These are phyloP conservation scores for Hortaea werneckii DNA, from an alignment of 2,329 filamentous ascomycete genomes.

Conservation along the genomic window DNA sequence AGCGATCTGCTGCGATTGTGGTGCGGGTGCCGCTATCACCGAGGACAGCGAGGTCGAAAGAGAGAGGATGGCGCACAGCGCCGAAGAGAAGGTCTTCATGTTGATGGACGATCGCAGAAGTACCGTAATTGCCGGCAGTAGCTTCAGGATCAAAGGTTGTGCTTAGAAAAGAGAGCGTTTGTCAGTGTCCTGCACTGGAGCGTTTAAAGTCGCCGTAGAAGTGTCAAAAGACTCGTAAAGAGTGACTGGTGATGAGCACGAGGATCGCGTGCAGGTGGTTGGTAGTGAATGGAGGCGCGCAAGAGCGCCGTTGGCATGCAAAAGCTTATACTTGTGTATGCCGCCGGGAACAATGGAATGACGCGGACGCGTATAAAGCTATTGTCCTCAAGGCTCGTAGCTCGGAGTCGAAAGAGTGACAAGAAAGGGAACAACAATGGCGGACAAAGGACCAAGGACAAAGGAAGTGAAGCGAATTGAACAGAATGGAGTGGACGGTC, in stretches of 20 bases:
- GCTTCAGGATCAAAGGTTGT: background rate
- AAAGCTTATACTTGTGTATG: background rate
- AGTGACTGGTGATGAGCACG: background rate
- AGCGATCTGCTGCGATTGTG: slow-evolving; percentile 2
- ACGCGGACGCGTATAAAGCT: slow-evolving; percentile 3
- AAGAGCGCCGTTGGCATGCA: background rate
- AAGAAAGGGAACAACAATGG: background rate
- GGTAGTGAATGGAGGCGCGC: background rate
- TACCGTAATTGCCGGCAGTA: slow-evolving; percentile 13
- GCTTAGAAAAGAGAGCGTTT: slow-evolving; percentile 4
- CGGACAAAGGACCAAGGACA: slow-evolving; percentile 1
- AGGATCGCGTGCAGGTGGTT: background rate
- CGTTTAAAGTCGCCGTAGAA: background rate
- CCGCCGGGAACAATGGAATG: background rate
- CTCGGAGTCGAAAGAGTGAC: slow-evolving; percentile 1
- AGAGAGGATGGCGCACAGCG: slow-evolving; percentile 19
- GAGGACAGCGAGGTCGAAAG: slow-evolving; percentile 11
- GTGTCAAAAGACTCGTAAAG: background rate
- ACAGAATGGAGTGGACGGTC: too few relatives aligned
- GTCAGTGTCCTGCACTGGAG: slow-evolving; percentile 10
- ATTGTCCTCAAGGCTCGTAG: slow-evolving; percentile 1
- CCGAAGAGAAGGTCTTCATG: slow-evolving; percentile 17
- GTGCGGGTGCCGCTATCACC: slow-evolving; percentile 6
- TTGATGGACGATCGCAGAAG: slow-evolving; percentile 14
- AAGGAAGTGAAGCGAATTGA: background rate